Conservation (phyloP, 129 eudicot genomes). For the Silybum marianum region DNA sequence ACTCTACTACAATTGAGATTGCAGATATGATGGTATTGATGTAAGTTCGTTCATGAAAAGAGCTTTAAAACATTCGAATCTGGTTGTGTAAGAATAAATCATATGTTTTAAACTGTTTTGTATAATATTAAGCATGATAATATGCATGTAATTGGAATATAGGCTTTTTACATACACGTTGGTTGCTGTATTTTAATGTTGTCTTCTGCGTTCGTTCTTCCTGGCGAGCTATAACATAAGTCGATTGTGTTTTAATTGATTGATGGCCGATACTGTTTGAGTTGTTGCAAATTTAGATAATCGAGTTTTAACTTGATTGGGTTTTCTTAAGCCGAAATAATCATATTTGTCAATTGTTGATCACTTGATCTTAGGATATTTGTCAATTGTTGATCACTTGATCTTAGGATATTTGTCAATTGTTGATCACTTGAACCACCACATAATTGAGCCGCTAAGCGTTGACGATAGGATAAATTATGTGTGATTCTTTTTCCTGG, state of each 20-base stretch:
- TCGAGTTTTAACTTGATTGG: neutral
- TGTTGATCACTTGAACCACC: neutral
- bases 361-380: too few relatives aligned
- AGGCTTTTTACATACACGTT: neutral
- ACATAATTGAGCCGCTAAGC: neutral
- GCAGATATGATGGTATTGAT: neutral
- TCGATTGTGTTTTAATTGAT: neutral
- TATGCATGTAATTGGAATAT: conserved; percentile 19
- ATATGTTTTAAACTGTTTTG: conserved; percentile 8
- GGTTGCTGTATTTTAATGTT: conserved; percentile 25
- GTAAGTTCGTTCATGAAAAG: conserved; percentile 18
- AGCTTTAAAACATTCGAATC: conserved; percentile 11
- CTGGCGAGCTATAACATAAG: neutral
- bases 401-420: too few relatives aligned
- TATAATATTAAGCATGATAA: neutral
- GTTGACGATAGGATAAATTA: neutral
- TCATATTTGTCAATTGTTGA: neutral
- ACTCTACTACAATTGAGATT: conserved; percentile 69
- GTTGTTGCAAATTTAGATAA: neutral
- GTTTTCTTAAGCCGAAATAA: neutral
- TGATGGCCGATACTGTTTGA: neutral
- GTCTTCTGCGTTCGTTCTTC: neutral
- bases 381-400: too few relatives aligned
- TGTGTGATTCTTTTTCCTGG: neutral
- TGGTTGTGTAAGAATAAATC: conserved; percentile 34